Conservation (phyloP, 768 basidiomycete genomes). For the Lentinus brumalis region DNA sequence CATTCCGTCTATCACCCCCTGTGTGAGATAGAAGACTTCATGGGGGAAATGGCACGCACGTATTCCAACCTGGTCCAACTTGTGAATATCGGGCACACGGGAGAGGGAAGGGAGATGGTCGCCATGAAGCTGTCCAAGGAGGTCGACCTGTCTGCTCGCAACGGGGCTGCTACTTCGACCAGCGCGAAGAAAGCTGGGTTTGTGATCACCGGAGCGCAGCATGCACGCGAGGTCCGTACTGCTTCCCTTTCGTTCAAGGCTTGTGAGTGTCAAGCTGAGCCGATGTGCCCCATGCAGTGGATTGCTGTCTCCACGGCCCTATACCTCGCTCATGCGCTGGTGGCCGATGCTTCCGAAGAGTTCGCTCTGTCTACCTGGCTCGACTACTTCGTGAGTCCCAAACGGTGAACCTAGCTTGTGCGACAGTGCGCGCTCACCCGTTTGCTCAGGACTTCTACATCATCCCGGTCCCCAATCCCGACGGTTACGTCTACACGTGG, state of each 20-base stretch:
- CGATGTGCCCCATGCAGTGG: constrained; percentile 54
- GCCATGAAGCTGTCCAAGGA: constrained; percentile 50
- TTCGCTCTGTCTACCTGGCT: constrained; percentile 53
- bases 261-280: not conserved
- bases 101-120: constrained; percentile 59
- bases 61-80: constrained; percentile 51
- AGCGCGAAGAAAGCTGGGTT: constrained; percentile 43
- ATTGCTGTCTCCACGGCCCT: constrained; percentile 73
- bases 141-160: constrained; percentile 3
- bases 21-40: constrained; percentile 53
- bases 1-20: constrained; percentile 57
- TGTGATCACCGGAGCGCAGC: constrained; percentile 72
- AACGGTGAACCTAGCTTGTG: constrained; percentile 5
- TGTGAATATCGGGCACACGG: constrained; percentile 55
- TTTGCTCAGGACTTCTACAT: constrained; percentile 60
- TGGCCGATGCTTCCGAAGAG: constrained; percentile 48
- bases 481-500: constrained; percentile 79
- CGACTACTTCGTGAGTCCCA: constrained; percentile 46
- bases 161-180: constrained; percentile 6
- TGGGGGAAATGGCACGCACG: constrained; percentile 45
- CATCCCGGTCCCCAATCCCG: constrained; percentile 67
- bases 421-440: not conserved
- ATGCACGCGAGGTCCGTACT: constrained; percentile 69
- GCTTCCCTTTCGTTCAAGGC: constrained; percentile 1
- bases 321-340: constrained; percentile 73